A percentile compares a stretch with the other conserved stretches of the same genome.
These are phyloP conservation scores for Coniochaeta sp. DNA, from an alignment of 2,329 filamentous ascomycete species.

Conservation along the genomic window DNA sequence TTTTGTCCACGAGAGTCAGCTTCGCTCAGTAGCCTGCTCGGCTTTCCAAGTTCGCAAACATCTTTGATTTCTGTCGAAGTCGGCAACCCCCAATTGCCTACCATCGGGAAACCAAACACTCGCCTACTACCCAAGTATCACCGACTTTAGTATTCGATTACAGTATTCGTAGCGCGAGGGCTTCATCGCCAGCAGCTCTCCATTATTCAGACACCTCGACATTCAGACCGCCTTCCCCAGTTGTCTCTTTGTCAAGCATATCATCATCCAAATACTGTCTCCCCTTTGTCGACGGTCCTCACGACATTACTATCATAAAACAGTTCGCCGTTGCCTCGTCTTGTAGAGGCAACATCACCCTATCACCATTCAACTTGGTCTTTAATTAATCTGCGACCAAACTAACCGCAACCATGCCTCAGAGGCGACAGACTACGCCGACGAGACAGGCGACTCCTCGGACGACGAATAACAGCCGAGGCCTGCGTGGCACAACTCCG, in stretches of 20 bases:
- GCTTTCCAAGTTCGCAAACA: background rate
- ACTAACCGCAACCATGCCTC: background rate
- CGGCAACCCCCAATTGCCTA: background rate
- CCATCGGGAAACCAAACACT: background rate
- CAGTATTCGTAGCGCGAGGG: background rate
- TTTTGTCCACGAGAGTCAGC: background rate
- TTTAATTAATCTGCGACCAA: too few relatives aligned
- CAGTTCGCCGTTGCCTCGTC: background rate
- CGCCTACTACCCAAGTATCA: background rate
- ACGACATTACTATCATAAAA: background rate
- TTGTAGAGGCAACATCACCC: background rate
- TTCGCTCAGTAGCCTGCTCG: background rate
- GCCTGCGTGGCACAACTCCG: conserved; percentile 7
- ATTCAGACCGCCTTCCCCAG: background rate
- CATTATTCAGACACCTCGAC: background rate
- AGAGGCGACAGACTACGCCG: conserved; percentile 6
- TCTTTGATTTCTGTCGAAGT: background rate
- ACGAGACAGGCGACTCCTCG: conserved; percentile 10
- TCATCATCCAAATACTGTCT: background rate
- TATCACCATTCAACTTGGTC: background rate
- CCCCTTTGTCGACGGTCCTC: background rate
- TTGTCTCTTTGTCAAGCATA: background rate
- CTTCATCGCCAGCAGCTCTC: background rate
- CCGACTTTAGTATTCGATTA: background rate
- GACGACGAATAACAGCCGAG: conserved; percentile 16